These are phyloP conservation scores for Rhododendron henanense DNA, from an alignment of 148 eudicot genomes.

Conservation along the genomic window DNA sequence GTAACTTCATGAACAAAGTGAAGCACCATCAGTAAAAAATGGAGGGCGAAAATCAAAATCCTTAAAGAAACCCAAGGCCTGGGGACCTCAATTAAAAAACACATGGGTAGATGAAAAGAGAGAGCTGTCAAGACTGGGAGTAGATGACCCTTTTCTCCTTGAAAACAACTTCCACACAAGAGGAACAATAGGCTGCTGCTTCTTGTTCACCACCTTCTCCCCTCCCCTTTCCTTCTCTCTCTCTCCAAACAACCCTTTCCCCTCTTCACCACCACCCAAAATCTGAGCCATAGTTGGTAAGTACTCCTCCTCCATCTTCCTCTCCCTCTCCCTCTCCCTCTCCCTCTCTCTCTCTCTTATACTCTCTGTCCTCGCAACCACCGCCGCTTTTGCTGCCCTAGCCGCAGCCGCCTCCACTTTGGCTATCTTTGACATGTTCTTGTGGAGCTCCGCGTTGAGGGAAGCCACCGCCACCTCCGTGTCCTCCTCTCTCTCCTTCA, in stretches of 20 bases:
- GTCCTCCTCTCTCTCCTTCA: slow-evolving; percentile 66
- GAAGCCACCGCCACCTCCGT: slow-evolving; percentile 73
- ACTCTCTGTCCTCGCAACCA: slow-evolving; percentile 4
- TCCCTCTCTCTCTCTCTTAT: slow-evolving; percentile 14
- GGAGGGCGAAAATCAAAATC: no score
- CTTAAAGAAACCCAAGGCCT: background rate
- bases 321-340: slow-evolving; percentile 20
- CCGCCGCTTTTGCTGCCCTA: slow-evolving; percentile 33
- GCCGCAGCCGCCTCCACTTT: slow-evolving; percentile 53
- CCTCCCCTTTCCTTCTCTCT: slow-evolving; percentile 12
- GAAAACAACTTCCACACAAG: background rate
- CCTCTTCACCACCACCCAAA: slow-evolving; percentile 31
- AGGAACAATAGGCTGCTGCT: slow-evolving; percentile 30
- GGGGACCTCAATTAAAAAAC: background rate
- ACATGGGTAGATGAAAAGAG: background rate
- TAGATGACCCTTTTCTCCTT: background rate
- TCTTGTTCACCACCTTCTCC: slow-evolving; percentile 43
- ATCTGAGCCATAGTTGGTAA: slow-evolving; percentile 52
- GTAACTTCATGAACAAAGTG: no score
- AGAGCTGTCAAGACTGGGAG: background rate
- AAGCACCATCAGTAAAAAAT: no score
- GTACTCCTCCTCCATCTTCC: slow-evolving; percentile 22
- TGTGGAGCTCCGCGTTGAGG: slow-evolving; percentile 72
- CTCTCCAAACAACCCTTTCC: slow-evolving; percentile 10
- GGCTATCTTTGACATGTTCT: slow-evolving; percentile 75